phyloP scores from a whole-genome alignment of 257 asterid genomes.

The Capsicum rhomboideum region DNA sequence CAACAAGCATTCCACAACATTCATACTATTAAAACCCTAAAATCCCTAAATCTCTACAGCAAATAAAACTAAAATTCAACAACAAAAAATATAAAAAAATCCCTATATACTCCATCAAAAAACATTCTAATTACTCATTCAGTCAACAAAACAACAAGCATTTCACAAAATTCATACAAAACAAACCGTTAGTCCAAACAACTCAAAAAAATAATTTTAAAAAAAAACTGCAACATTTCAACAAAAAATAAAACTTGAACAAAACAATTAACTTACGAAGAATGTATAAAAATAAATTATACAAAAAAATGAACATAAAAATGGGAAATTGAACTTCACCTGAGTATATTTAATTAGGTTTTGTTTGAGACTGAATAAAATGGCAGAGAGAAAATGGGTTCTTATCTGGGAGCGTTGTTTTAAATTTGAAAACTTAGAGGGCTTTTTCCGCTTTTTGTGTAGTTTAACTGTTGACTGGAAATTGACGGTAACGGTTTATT shows the following conservation, averaged over 20 bases:
- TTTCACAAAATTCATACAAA: background rate
- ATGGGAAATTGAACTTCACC: background rate
- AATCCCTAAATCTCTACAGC: background rate
- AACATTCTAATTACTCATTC: constrained; percentile 14
- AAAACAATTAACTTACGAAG: background rate
- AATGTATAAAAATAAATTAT: background rate
- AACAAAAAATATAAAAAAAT: no score
- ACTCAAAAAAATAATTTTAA: background rate
- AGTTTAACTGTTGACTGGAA: background rate
- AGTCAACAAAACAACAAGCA: background rate
- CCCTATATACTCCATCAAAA: background rate
- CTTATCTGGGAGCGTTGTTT: constrained; percentile 23
- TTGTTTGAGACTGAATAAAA: background rate
- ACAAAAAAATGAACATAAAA: background rate
- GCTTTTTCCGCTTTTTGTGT: constrained; percentile 1
- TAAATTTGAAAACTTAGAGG: constrained; percentile 30
- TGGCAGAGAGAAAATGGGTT: constrained; percentile 14
- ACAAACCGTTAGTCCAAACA: background rate
- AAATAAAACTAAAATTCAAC: constrained; percentile 9
- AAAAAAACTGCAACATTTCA: background rate
- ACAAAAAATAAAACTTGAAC: background rate
- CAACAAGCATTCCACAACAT: background rate
- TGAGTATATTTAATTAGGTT: background rate
- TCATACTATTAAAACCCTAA: background rate
- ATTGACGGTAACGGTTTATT: background rate